Evolutionary conservation across 2,329 filamentous ascomycete genomes (phyloP), one percentile per base, ranked within the genome.

Genomic region (Daldinia sp.): DNA sequence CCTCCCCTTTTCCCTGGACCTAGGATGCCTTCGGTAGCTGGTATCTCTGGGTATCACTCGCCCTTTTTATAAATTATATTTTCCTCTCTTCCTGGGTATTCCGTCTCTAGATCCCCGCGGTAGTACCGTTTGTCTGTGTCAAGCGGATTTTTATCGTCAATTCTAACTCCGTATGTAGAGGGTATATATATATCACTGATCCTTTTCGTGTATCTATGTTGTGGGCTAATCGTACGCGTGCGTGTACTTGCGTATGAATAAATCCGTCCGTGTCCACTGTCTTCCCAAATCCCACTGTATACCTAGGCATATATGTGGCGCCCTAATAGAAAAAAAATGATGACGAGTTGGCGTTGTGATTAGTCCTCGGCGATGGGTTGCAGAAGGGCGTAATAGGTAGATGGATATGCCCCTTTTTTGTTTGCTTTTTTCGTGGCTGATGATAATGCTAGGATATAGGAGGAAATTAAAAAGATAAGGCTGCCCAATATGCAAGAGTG

Each of bases 41-140:
- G 48, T 58, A 37, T 58, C 35, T 43, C n/a, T n/a, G n/a, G 30
- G 53, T 49, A 45, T 45, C 39, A 45, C 39, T 43, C n/a, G 39
- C 32, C 49, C 27, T 25, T 54, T n/a, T 45, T 53, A 41, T 17
- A 2, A 27, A 21, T 32, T 25, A 27, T 27, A 34, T 17, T 48
- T 19, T 39, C 48, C 41, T 3, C 13, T 34, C 17, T 15, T 37
- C 21, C 25, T 19, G 9, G 13, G 49, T 19, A 52, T 23, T 32
- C 13, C 34, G 10, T 8, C 30, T 39, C 7, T 55, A 45, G 27
- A 15, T 29, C 21, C 29, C 32, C n/a, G n/a, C 45, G 17, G n/a
- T 27, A 25, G 10, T 15, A 43, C 32, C 19, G n/a, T n/a, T n/a
- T 27, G n/a, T 30, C 32, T 54, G 30, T 54, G 34, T 19, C 29